These are phyloP conservation scores for Taiozyma sp. DNA, from an alignment of 1,139 yeast genomes.

Conservation along the genomic window DNA sequence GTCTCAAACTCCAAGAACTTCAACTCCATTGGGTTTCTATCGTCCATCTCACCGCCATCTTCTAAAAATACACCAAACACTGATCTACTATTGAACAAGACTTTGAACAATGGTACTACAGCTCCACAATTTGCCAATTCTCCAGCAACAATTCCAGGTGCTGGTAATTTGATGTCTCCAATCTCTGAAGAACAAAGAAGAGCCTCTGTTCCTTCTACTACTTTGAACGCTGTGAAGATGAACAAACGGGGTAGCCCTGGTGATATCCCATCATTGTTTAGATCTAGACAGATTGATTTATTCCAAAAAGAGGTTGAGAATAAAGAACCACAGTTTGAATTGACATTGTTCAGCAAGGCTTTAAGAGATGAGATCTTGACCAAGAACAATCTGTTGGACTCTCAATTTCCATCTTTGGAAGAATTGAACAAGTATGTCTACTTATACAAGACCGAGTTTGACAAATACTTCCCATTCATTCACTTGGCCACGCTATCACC, in stretches of 20 bases:
- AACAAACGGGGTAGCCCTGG: neutral
- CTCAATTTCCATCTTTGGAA: constrained; percentile 67
- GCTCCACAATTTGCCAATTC: neutral
- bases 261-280: constrained; percentile 49
- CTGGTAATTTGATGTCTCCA: neutral
- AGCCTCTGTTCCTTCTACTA: neutral
- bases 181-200: neutral
- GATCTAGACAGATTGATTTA: constrained; percentile 55
- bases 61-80: constrained; percentile 6
- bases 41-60: constrained; percentile 24
- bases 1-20: constrained; percentile 31
- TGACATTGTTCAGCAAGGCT: constrained; percentile 39
- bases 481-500: constrained; percentile 66
- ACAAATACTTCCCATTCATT: constrained; percentile 76
- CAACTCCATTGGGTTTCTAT: constrained; percentile 56
- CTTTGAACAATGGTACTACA: neutral
- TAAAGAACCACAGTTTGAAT: constrained; percentile 10
- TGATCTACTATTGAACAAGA: neutral
- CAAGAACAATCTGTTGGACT: constrained; percentile 42
- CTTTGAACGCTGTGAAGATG: neutral
- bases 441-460: constrained; percentile 68
- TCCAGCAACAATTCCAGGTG: neutral
- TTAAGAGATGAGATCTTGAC: constrained; percentile 49
- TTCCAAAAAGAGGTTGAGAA: constrained; percentile 36
- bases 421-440: constrained; percentile 71